A percentile compares a stretch with the other conserved stretches of the same genome.
These are phyloP conservation scores for Beauveria varroae DNA, from an alignment of 2,329 filamentous ascomycete species.

Conservation along the genomic window DNA sequence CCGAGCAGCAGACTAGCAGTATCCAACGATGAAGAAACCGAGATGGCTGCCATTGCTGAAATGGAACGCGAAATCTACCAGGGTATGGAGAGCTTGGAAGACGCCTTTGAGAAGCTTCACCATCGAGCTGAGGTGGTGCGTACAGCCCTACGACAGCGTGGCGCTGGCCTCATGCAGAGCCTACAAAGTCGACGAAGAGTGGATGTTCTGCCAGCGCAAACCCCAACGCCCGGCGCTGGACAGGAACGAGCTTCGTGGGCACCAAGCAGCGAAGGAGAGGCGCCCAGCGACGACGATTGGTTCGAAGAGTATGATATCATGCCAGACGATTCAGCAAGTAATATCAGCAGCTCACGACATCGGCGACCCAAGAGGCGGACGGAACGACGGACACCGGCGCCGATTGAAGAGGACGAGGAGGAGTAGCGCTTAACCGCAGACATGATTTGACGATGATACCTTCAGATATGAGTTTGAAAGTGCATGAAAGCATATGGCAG, in stretches of 20 bases:
- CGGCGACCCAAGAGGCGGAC: slow-evolving; percentile 59
- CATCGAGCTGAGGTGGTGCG: slow-evolving; percentile 75
- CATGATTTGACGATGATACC: slow-evolving; percentile 2
- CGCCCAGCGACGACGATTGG: slow-evolving; percentile 48
- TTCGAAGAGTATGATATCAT: slow-evolving; percentile 56
- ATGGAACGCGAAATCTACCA: slow-evolving; percentile 88
- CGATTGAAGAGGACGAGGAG: slow-evolving; percentile 65
- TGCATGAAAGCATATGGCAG: background rate
- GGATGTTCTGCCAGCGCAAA: slow-evolving; percentile 43
- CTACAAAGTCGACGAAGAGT: slow-evolving; percentile 52
- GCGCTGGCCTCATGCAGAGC: slow-evolving; percentile 64
- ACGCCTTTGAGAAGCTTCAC: slow-evolving; percentile 90
- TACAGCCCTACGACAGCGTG: slow-evolving; percentile 69
- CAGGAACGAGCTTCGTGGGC: slow-evolving; percentile 36
- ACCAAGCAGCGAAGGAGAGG: slow-evolving; percentile 36
- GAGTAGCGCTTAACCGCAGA: slow-evolving; percentile 33
- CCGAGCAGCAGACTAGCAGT: slow-evolving; percentile 51
- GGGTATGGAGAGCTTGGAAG: slow-evolving; percentile 90
- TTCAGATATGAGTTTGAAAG: slow-evolving; percentile 2
- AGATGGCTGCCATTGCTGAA: slow-evolving; percentile 83
- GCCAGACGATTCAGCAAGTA: slow-evolving; percentile 74
- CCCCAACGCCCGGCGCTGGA: slow-evolving; percentile 36
- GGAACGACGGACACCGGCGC: slow-evolving; percentile 63
- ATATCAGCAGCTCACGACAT: slow-evolving; percentile 65
- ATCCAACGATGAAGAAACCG: slow-evolving; percentile 87